phyloP scores from a whole-genome alignment of 2,329 filamentous ascomycete genomes.

The Trichoderma afroharzianum region DNA sequence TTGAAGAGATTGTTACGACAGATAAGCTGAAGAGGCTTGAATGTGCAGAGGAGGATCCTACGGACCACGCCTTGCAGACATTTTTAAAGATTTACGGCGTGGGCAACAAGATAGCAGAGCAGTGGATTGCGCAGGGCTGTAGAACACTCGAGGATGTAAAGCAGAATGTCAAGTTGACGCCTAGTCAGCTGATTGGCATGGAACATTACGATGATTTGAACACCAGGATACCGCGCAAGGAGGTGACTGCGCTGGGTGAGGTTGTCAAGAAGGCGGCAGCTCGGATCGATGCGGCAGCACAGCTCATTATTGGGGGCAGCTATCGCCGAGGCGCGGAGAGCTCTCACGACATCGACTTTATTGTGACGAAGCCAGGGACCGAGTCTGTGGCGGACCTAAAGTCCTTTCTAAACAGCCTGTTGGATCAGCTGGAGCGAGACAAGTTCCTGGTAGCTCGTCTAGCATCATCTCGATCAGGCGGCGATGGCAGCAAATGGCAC shows the following conservation, averaged over 20 bases:
- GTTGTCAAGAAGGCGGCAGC: constrained; percentile 59
- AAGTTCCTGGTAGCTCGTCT: constrained; percentile 69
- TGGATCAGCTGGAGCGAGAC: constrained; percentile 55
- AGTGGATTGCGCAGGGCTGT: constrained; percentile 74
- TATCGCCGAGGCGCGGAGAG: constrained; percentile 74
- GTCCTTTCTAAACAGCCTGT: constrained; percentile 59
- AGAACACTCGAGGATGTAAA: constrained; percentile 69
- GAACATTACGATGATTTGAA: constrained; percentile 78
- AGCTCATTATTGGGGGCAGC: constrained; percentile 76
- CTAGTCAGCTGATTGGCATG: constrained; percentile 71
- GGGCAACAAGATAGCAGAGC: constrained; percentile 64
- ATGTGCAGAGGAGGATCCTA: constrained; percentile 62
- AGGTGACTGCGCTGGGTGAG: constrained; percentile 67
- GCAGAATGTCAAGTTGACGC: constrained; percentile 58
- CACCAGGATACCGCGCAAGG: constrained; percentile 69
- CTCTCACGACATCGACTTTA: constrained; percentile 80
- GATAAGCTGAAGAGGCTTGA: constrained; percentile 69
- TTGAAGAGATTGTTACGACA: constrained; percentile 82
- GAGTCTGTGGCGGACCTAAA: constrained; percentile 52
- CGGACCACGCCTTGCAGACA: constrained; percentile 59
- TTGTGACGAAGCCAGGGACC: constrained; percentile 69
- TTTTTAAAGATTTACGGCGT: constrained; percentile 81
- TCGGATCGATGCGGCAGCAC: constrained; percentile 58
- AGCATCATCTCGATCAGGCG: constrained; percentile 48
- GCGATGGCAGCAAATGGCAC: constrained; percentile 76